Evolutionary conservation across 1,139 yeast species (phyloP).

Genomic region (Yamadazyma jaroonii): DNA sequence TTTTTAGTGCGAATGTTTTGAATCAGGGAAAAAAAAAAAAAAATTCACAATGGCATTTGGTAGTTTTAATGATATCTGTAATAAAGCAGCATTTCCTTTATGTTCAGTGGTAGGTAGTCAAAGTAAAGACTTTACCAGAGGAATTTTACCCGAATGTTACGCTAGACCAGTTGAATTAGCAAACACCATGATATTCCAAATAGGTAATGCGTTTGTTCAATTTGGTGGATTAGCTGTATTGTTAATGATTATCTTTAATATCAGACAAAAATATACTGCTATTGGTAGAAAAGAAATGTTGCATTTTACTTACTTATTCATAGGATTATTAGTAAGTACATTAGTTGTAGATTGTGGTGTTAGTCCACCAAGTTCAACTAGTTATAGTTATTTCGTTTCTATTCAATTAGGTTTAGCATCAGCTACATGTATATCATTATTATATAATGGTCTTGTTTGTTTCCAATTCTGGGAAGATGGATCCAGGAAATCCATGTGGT

Average conservation of each 20-base stretch:
- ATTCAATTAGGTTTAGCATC: slow-evolving; percentile 74
- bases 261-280: slow-evolving; percentile 85
- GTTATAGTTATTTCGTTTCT: slow-evolving; percentile 81
- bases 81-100: slow-evolving; percentile 69
- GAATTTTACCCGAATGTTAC: slow-evolving; percentile 75
- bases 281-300: slow-evolving; percentile 89
- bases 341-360: slow-evolving; percentile 90
- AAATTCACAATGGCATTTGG: slow-evolving; percentile 52
- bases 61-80: slow-evolving; percentile 65
- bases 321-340: slow-evolving; percentile 59
- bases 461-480: slow-evolving; percentile 97
- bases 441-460: slow-evolving; percentile 75
- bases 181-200: slow-evolving; percentile 84
- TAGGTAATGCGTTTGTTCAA: slow-evolving; percentile 87
- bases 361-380: slow-evolving; percentile 73
- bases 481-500: slow-evolving; percentile 59
- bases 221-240: slow-evolving; percentile 67
- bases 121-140: slow-evolving; percentile 36
- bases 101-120: slow-evolving; percentile 57
- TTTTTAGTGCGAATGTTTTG: slow-evolving; percentile 1
- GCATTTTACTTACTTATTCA: slow-evolving; percentile 61
- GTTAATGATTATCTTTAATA: slow-evolving; percentile 72
- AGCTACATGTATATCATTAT: slow-evolving; percentile 64
- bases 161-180: slow-evolving; percentile 85
- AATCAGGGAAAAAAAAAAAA: background rate